A percentile compares a stretch with the other conserved stretches of the same genome.
These are phyloP conservation scores for Schwanniomyces etchellsii DNA, from an alignment of 1,139 yeast genomes.

Conservation along the genomic window DNA sequence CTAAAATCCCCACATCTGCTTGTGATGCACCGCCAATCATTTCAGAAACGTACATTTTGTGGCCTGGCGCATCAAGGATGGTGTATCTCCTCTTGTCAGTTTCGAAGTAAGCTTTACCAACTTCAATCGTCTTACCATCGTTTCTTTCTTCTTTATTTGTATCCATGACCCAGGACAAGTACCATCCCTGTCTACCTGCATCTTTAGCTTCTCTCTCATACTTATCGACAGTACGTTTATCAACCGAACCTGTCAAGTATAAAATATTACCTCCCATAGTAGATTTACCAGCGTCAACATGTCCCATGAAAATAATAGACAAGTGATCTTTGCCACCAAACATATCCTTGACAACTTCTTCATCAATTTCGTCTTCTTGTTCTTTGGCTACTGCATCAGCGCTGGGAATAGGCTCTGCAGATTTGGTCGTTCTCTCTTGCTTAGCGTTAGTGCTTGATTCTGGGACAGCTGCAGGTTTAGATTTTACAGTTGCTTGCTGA, in stretches of 20 bases:
- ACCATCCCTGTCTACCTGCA: conserved; percentile 99
- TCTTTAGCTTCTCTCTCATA: conserved; percentile 98
- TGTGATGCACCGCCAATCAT: conserved; percentile 99
- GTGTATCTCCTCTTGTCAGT: conserved; percentile 98
- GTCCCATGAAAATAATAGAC: conserved; percentile 97
- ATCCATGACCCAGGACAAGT: conserved; percentile 98
- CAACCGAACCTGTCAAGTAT: conserved; percentile 92
- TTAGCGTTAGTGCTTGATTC: conserved; percentile 5
- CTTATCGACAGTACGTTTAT: conserved; percentile 97
- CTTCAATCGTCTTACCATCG: conserved; percentile 98
- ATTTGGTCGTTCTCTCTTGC: conserved; percentile 9
- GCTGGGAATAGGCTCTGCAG: conserved; percentile 15
- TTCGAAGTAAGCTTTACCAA: conserved; percentile 95
- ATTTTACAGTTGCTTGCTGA: conserved; percentile 9
- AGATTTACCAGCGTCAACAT: conserved; percentile 98
- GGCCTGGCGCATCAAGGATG: conserved; percentile 98
- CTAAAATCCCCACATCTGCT: conserved; percentile 96
- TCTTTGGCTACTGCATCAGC: conserved; percentile 57
- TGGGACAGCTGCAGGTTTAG: conserved; percentile 4
- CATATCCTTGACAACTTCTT: conserved; percentile 83
- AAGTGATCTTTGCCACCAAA: conserved; percentile 97
- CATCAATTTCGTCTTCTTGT: conserved; percentile 83
- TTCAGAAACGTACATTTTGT: conserved; percentile 95
- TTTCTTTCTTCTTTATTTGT: conserved; percentile 97
- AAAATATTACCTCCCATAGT: conserved; percentile 98